Evolutionary conservation across 2,329 filamentous ascomycete species (phyloP).

Genomic region (Botrytis byssoidea): DNA sequence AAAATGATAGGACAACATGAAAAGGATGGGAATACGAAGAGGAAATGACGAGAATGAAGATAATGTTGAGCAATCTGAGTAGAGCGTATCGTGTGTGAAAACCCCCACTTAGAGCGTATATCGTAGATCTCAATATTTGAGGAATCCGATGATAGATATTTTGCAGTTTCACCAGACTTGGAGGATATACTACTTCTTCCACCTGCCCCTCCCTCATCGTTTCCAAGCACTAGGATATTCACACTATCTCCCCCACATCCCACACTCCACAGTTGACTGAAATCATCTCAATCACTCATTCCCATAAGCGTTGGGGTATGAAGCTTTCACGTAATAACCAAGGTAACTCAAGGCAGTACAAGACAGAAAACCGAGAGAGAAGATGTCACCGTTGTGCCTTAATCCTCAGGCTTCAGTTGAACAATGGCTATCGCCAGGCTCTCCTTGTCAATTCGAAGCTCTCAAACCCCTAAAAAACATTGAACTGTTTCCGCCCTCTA

Average conservation of each 20-base stretch:
- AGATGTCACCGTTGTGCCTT: background rate
- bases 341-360: background rate
- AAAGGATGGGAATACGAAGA: constrained; percentile 7
- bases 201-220: background rate
- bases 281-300: background rate
- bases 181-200: constrained; percentile 1
- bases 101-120: background rate
- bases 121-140: background rate
- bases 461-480: background rate
- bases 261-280: background rate
- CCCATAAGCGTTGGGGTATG: background rate
- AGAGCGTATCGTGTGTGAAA: background rate
- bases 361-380: background rate
- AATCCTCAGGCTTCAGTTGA: background rate
- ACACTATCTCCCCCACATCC: background rate
- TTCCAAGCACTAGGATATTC: background rate
- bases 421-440: background rate
- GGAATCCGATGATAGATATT: background rate
- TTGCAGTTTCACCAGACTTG: background rate
- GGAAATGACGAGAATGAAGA: constrained; percentile 17
- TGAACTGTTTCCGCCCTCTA: background rate
- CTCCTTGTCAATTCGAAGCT: background rate
- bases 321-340: background rate
- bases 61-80: constrained; percentile 15
- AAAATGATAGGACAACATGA: background rate